phyloP scores from a whole-genome alignment of 495 filamentous ascomycete genomes.

The Achaetomiella virescens region DNA sequence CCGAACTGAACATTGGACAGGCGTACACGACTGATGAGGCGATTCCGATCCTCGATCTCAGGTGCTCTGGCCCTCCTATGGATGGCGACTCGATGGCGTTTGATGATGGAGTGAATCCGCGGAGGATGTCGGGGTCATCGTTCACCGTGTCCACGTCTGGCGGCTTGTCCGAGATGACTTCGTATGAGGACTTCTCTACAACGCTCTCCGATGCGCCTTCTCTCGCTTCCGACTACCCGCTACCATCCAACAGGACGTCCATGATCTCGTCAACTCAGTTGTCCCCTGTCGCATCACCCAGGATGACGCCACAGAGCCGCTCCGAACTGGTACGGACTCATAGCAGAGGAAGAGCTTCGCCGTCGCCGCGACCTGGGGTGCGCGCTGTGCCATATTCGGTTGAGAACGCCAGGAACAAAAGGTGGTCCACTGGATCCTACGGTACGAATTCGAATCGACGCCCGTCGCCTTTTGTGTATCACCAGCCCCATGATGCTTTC shows the following conservation, averaged over 20 bases:
- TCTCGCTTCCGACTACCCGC: constrained; percentile 51
- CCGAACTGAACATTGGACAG: constrained; percentile 47
- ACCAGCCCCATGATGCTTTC: constrained; percentile 46
- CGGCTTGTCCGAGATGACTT: constrained; percentile 50
- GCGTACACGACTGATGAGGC: constrained; percentile 51
- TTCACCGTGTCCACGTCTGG: constrained; percentile 54
- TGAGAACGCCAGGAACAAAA: constrained; percentile 55
- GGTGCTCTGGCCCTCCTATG: constrained; percentile 35
- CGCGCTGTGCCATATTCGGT: constrained; percentile 59
- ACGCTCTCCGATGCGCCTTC: constrained; percentile 51
- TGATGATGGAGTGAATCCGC: constrained; percentile 37
- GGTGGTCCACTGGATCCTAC: constrained; percentile 66
- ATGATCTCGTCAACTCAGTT: constrained; percentile 54
- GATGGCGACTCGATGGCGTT: constrained; percentile 38
- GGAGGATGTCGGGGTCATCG: constrained; percentile 53
- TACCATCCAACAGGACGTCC: constrained; percentile 51
- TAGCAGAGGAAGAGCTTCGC: constrained; percentile 56
- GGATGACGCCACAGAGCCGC: constrained; percentile 51
- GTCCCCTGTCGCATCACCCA: constrained; percentile 54
- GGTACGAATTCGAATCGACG: constrained; percentile 46
- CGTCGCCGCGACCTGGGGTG: constrained; percentile 57
- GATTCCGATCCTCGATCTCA: constrained; percentile 49
- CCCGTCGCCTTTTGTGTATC: constrained; percentile 50
- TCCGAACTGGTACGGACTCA: constrained; percentile 52
- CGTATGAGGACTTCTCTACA: constrained; percentile 55